A percentile compares a stretch with the other conserved stretches of the same genome.
phyloP scores from a whole-genome alignment of 2,329 filamentous ascomycete genomes.

The Trichoderma arundinaceum region DNA sequence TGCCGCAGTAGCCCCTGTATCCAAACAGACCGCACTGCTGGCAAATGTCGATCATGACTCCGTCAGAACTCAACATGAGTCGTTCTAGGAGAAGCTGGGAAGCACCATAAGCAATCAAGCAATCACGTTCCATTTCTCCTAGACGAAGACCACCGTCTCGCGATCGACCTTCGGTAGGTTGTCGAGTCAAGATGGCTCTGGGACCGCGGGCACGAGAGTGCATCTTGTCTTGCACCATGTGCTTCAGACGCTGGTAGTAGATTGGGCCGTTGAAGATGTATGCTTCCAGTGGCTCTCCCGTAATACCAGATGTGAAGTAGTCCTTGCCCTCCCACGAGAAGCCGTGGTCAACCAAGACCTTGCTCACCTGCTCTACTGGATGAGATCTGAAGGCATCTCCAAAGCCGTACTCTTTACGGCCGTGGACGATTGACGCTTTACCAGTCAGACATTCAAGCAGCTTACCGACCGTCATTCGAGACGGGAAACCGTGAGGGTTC shows the following conservation, averaged over 20 bases:
- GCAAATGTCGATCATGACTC: conserved; percentile 90
- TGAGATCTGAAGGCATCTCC: conserved; percentile 81
- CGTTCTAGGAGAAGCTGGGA: conserved; percentile 90
- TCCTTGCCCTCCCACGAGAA: conserved; percentile 98
- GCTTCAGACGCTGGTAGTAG: conserved; percentile 99
- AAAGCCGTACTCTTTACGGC: conserved; percentile 84
- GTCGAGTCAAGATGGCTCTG: conserved; percentile 86
- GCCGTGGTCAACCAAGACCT: conserved; percentile 81
- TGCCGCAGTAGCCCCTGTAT: conserved; percentile 92
- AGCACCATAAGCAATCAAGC: conserved; percentile 94
- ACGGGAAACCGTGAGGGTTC: conserved; percentile 99
- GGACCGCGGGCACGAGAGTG: conserved; percentile 92
- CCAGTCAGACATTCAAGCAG: conserved; percentile 93
- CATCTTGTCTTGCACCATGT: conserved; percentile 99
- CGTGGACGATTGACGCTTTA: conserved; percentile 87
- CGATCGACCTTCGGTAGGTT: conserved; percentile 94
- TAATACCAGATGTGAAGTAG: conserved; percentile 93
- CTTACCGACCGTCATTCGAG: conserved; percentile 98
- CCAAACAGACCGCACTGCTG: conserved; percentile 94
- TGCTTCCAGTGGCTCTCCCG: conserved; percentile 88
- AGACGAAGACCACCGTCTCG: conserved; percentile 89
- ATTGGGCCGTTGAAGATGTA: conserved; percentile 99
- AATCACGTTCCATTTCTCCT: conserved; percentile 99
- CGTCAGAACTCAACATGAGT: conserved; percentile 92
- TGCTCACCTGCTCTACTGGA: conserved; percentile 86